Evolutionary conservation across 805 yeast species (phyloP), one percentile per base, ranked within the genome.

Genomic region (Nakazawaea laoshanensis): DNA sequence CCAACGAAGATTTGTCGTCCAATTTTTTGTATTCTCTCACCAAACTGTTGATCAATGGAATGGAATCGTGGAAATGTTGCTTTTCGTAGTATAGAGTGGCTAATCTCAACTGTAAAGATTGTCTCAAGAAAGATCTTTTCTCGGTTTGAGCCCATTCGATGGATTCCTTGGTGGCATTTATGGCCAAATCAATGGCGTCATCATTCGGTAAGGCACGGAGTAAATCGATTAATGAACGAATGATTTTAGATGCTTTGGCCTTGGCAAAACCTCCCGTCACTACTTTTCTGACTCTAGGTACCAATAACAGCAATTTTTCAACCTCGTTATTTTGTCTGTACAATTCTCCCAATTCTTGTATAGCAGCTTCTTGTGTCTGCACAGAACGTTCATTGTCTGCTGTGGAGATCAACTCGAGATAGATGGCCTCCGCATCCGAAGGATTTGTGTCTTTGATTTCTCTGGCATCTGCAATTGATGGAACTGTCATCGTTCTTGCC

Each of bases 1-100:
- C 95, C 34, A 92, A 70, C 20, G 95, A 85, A 33, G 92, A 79
- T 57, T 92, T 92, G 59, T 92, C 99, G 55, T 92, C 99, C 44
- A 92, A 67, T 52, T 85, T 82, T 61, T 89, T 92, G 55, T 89
- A 85, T 55, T 92, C 96, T 43, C 69, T 67, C 44, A 89, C 66
- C 45, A 92, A 67, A 11, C 67, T 67, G 40, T 77, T 74, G 42
- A 88, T 82, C 40, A 87, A 70, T 31, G 70, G 65, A 30, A 92
- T 61, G 4, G 96, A 78, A 29, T 75, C 82, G 41, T 74, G 74
- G 57, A 74, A 83, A 15, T 64, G 61, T 35, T 60, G 61, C 50
- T 77, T 78, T 38, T 74, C 70, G 50, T 77, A 82, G 47, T 79
- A 77, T 45, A 85, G 65, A 5, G 80, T 74, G 4, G 95, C 78